Evolutionary conservation across 768 basidiomycete species (phyloP).

Genomic region (Goffeauzyma gilvescens): DNA sequence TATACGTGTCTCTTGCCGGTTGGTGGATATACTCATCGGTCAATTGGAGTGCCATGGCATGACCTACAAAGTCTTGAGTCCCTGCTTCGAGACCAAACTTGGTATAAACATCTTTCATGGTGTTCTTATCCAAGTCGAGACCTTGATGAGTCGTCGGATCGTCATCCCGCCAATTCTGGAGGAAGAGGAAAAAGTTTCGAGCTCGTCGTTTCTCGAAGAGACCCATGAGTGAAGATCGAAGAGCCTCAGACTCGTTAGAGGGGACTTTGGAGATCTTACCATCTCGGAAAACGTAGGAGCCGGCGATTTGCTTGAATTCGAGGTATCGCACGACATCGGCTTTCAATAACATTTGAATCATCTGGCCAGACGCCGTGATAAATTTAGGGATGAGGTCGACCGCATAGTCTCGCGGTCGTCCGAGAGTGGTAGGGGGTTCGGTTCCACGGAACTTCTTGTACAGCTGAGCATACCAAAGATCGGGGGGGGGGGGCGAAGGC

Average conservation of each 20-base stretch:
- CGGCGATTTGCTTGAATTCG: slow-evolving; percentile 99
- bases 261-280: slow-evolving; percentile 95
- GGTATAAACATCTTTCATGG: slow-evolving; percentile 85
- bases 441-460: slow-evolving; percentile 83
- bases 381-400: slow-evolving; percentile 98
- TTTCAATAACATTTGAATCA: slow-evolving; percentile 94
- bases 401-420: slow-evolving; percentile 92
- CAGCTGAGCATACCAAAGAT: too few species aligned
- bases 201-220: slow-evolving; percentile 94
- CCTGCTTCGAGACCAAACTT: slow-evolving; percentile 94
- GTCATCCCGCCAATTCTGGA: slow-evolving; percentile 86
- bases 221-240: slow-evolving; percentile 91
- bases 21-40: slow-evolving; percentile 96
- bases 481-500: too few species aligned
- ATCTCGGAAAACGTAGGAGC: slow-evolving; percentile 92
- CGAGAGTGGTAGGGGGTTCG: slow-evolving; percentile 61
- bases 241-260: slow-evolving; percentile 90
- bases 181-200: slow-evolving; percentile 94
- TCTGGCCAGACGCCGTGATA: slow-evolving; percentile 93
- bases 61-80: slow-evolving; percentile 96
- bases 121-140: slow-evolving; percentile 72
- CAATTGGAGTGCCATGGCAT: slow-evolving; percentile 95
- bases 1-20: slow-evolving; percentile 71
- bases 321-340: slow-evolving; percentile 97
- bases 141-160: slow-evolving; percentile 95